phyloP scores from a whole-genome alignment of 2,329 filamentous ascomycete species.

The Nigrospora sphaerica region DNA sequence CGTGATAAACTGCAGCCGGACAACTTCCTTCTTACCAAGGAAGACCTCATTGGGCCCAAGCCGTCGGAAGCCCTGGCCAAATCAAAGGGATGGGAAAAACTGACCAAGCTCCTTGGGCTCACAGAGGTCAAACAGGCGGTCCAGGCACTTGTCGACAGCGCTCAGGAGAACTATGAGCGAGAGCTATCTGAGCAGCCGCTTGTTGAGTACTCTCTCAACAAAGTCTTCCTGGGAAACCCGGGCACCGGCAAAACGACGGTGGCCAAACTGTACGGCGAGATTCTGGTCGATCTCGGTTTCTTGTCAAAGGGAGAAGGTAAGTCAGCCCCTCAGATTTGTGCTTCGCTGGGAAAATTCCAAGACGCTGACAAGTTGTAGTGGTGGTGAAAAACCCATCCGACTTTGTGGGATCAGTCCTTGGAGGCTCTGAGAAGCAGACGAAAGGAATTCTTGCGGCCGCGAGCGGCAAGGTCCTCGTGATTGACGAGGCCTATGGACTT shows the following conservation, averaged over 20 bases:
- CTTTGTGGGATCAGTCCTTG: conserved; percentile 58
- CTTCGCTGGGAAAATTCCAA: neutral
- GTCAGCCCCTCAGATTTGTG: neutral
- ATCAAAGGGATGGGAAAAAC: conserved; percentile 19
- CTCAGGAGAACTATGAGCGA: conserved; percentile 17
- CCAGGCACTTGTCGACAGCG: conserved; percentile 28
- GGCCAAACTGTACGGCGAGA: conserved; percentile 19
- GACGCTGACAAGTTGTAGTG: conserved; percentile 29
- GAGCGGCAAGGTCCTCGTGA: conserved; percentile 67
- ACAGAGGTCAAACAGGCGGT: conserved; percentile 24
- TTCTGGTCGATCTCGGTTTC: conserved; percentile 27
- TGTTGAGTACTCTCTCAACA: conserved; percentile 17
- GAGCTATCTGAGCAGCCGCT: conserved; percentile 17
- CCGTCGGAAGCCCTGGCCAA: conserved; percentile 6
- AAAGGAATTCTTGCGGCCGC: conserved; percentile 63
- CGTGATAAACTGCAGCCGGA: conserved; percentile 34
- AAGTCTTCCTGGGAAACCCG: conserved; percentile 19
- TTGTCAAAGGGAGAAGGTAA: conserved; percentile 18
- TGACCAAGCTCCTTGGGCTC: conserved; percentile 19
- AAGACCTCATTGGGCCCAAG: conserved; percentile 60
- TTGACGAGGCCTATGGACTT: conserved; percentile 73
- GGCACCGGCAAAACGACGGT: conserved; percentile 24
- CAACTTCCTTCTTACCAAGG: conserved; percentile 52
- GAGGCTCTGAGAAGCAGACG: conserved; percentile 63
- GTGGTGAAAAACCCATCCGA: conserved; percentile 67